Conservation (phyloP, 2,329 filamentous ascomycete species). For the Epichloe brachyelytri region DNA sequence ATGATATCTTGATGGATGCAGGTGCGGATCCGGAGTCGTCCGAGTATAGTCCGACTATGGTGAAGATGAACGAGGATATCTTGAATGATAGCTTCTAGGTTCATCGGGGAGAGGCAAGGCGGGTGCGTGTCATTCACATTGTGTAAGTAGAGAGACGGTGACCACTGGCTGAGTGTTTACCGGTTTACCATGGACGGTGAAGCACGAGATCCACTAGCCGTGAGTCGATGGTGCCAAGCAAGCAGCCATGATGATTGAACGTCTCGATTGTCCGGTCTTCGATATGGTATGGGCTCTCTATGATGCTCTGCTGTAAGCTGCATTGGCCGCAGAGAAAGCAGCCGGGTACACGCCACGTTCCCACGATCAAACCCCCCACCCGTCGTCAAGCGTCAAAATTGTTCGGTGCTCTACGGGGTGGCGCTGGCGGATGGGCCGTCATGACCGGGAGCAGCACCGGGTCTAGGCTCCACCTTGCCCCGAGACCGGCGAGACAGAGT, state of each 20-base stretch:
- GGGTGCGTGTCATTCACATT: too few relatives aligned
- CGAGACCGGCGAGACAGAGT: background rate
- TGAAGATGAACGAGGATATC: conserved; percentile 50
- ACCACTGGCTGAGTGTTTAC: background rate
- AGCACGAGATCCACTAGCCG: background rate
- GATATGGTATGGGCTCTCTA: background rate
- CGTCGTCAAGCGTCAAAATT: background rate
- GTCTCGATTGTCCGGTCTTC: background rate
- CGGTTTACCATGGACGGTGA: background rate
- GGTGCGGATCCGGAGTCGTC: conserved; percentile 45
- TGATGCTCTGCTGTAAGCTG: background rate
- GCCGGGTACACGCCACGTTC: background rate
- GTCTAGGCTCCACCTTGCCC: background rate
- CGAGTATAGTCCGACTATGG: conserved; percentile 52
- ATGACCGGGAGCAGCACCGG: background rate
- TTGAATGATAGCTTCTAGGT: conserved; percentile 48
- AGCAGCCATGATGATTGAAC: background rate
- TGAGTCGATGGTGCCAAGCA: background rate
- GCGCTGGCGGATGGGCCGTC: background rate
- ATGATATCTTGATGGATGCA: conserved; percentile 65
- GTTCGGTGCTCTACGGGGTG: background rate
- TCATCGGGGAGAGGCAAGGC: background rate
- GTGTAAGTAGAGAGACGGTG: too few relatives aligned
- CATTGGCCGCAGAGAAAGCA: background rate
- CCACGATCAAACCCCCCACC: background rate